These are phyloP conservation scores for Podila epigama DNA, from an alignment of 192 early-diverging fungal genomes.

Conservation along the genomic window DNA sequence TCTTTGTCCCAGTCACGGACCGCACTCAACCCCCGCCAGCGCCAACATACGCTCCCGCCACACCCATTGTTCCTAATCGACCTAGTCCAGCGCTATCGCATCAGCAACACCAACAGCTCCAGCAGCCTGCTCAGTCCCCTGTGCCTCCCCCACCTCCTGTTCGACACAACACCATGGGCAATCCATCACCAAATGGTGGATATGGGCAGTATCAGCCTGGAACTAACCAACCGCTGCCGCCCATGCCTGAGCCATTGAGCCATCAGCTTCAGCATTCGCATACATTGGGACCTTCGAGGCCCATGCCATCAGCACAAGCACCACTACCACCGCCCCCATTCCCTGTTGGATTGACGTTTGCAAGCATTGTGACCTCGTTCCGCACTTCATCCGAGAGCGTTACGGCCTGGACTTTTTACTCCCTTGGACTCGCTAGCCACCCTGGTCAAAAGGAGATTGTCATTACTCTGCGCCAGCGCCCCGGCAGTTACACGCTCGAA, in stretches of 20 bases:
- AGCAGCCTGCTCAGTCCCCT: conserved; percentile 10
- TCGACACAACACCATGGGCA: background rate
- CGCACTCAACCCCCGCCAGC: background rate
- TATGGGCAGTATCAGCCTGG: background rate
- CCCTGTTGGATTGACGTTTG: conserved; percentile 18
- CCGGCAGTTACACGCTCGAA: conserved; percentile 28
- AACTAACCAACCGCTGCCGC: background rate
- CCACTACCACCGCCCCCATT: background rate
- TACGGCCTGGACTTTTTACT: conserved; percentile 38
- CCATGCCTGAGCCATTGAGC: background rate
- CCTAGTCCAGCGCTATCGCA: conserved; percentile 22
- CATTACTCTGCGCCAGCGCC: conserved; percentile 38
- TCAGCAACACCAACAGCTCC: background rate
- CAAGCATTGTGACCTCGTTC: conserved; percentile 38
- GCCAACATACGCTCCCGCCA: conserved; percentile 6
- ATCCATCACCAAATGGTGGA: background rate
- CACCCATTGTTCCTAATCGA: background rate
- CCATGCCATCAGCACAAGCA: conserved; percentile 6
- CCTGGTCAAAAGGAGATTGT: conserved; percentile 45
- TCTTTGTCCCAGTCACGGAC: conserved; percentile 46
- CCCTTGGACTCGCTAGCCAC: conserved; percentile 18
- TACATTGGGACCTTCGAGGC: conserved; percentile 7
- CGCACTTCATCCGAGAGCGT: conserved; percentile 39
- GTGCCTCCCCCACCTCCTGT: conserved; percentile 1
- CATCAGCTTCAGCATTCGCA: background rate